Evolutionary conservation across 257 asterid species (phyloP), one percentile per base, ranked within the genome.

Genomic region (Primulina tabacum): DNA sequence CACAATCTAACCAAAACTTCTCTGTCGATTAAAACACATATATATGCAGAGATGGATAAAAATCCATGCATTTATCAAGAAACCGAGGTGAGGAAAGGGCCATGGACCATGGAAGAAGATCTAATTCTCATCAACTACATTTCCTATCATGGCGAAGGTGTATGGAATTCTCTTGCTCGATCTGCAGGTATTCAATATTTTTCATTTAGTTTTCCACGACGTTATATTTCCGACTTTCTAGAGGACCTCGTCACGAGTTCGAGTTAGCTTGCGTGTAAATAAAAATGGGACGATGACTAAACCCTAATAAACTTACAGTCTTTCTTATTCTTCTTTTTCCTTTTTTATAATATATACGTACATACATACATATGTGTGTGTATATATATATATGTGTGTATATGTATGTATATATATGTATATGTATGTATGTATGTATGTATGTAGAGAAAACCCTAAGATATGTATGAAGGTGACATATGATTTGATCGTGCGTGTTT

Each of bases 101-200:
- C 98, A 61, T 93, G 98, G 98, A 93, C 98, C n/a, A 90, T 93
- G 97, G 98, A 93, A 75, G 98, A 93, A 69, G 98, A 93, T 79
- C 80, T 93, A 29, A 90, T 93, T 68, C 93, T 93, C 83, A 89
- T 93, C 73, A 93, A 93, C 79, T 87, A 93, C 77, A 93, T 93
- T 65, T 95, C 94, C 0, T 90, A 90, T 77, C 97, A 93, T n/a
- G 98, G 98, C 0, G 98, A 93, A 86, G 98, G 98, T 61, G 97
- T 93, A 12, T 93, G 98, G 98, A 93, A 93, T 67, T 84, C 95
- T 0, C 84, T 93, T 30, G 98, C 98, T 76, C 84, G 92, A 80
- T 86, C 97, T 16, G 98, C 98, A 0, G 98, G 97, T 88, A 84
- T 59, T 65, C 33, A 0, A 26, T 68, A 2, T 34, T 11, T 63